phyloP scores from a whole-genome alignment of 192 early-diverging fungal genomes.

The Coemansia sp. region DNA sequence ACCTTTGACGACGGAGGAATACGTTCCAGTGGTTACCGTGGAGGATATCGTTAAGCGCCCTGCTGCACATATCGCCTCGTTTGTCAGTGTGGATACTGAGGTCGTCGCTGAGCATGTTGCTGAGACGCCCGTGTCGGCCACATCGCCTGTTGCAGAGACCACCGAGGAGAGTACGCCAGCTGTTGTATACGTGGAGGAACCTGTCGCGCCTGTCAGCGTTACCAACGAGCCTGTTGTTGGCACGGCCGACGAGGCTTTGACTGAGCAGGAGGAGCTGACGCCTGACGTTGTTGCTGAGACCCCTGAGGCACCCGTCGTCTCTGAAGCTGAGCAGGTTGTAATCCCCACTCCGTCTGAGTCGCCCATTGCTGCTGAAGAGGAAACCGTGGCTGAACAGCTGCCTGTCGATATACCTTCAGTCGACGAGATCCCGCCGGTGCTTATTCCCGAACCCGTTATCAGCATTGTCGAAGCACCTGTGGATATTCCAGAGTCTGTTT shows the following conservation, averaged over 20 bases:
- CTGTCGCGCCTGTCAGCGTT: not conserved
- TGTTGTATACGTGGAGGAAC: not conserved
- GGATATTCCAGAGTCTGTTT: not conserved
- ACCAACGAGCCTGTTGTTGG: conserved; percentile 5
- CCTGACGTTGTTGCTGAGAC: not conserved
- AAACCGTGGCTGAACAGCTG: not conserved
- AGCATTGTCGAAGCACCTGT: conserved; percentile 10
- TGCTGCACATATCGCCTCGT: conserved; percentile 1
- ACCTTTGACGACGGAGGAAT: not conserved
- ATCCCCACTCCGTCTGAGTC: not conserved
- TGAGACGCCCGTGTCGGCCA: not conserved
- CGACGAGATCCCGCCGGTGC: not conserved
- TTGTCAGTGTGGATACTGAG: conserved; percentile 4
- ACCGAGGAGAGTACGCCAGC: not conserved
- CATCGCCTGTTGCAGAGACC: not conserved
- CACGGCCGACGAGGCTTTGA: not conserved
- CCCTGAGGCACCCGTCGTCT: not conserved
- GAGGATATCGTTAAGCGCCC: not conserved
- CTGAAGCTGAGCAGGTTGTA: not conserved
- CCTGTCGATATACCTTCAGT: not conserved
- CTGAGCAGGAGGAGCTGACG: not conserved
- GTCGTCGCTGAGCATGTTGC: not conserved
- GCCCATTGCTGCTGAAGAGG: not conserved
- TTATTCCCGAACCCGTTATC: not conserved
- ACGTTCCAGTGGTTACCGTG: not conserved